These are phyloP conservation scores for Lyophyllum semitale DNA, from an alignment of 768 basidiomycete species.

Conservation along the genomic window DNA sequence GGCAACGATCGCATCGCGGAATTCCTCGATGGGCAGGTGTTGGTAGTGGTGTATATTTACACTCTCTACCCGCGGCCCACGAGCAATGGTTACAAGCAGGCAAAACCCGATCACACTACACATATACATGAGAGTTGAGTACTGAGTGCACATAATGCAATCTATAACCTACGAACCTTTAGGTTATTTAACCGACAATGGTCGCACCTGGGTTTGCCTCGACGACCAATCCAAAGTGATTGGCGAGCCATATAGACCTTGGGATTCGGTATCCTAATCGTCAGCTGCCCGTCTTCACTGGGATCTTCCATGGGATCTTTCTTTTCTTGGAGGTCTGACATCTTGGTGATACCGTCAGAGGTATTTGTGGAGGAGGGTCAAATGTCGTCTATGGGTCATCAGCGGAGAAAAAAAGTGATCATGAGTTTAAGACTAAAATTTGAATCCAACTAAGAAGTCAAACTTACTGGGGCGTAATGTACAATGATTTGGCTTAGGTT, in stretches of 20 bases:
- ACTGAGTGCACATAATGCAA: conserved; percentile 2
- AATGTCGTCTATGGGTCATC: background rate
- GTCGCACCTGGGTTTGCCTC: conserved; percentile 77
- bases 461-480: conserved; percentile 3
- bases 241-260: conserved; percentile 68
- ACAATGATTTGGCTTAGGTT: background rate
- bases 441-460: background rate
- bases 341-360: background rate
- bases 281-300: conserved; percentile 55
- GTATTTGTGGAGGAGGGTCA: background rate
- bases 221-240: conserved; percentile 73
- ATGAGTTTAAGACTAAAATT: background rate
- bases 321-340: conserved; percentile 10
- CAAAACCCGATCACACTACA: conserved; percentile 69
- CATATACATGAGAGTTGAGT: conserved; percentile 11
- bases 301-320: conserved; percentile 37
- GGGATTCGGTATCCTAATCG: conserved; percentile 67
- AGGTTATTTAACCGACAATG: conserved; percentile 72
- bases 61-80: conserved; percentile 63
- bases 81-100: conserved; percentile 75
- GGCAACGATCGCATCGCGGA: conserved; percentile 73
- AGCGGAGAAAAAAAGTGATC: background rate
- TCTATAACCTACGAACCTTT: conserved; percentile 48
- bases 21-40: conserved; percentile 78
- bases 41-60: conserved; percentile 72